A percentile compares a stretch with the other conserved stretches of the same genome.
phyloP scores from a whole-genome alignment of 192 early-diverging fungal genomes.

The Mortierella antarctica region DNA sequence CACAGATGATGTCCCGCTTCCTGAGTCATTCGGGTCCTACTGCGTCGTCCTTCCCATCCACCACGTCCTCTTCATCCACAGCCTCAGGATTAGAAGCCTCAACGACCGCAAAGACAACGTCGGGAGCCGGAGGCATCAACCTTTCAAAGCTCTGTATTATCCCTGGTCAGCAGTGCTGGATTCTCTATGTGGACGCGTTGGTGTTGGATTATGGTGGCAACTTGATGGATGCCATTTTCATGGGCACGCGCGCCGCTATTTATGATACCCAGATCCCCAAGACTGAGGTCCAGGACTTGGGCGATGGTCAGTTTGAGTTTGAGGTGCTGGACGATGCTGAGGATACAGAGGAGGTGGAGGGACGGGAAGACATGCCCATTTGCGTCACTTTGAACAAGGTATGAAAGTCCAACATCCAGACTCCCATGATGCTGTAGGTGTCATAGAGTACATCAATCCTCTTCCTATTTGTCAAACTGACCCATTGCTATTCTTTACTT shows the following conservation, averaged over 20 bases:
- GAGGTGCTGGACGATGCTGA: constrained; percentile 93
- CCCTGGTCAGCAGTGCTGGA: constrained; percentile 89
- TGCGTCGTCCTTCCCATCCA: background rate
- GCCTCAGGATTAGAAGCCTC: constrained; percentile 9
- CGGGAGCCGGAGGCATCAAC: constrained; percentile 85
- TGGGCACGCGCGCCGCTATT: constrained; percentile 91
- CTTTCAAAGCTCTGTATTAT: constrained; percentile 91
- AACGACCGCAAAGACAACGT: background rate
- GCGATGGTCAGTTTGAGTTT: constrained; percentile 88
- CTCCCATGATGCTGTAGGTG: background rate
- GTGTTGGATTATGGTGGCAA: constrained; percentile 93
- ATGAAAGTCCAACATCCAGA: background rate
- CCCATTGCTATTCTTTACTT: background rate
- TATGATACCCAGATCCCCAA: constrained; percentile 88
- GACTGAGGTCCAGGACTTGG: constrained; percentile 81
- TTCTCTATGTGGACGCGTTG: constrained; percentile 90
- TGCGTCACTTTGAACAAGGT: constrained; percentile 89
- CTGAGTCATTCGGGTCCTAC: constrained; percentile 62
- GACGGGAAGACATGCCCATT: constrained; percentile 84
- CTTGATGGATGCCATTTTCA: constrained; percentile 84
- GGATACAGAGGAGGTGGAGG: constrained; percentile 81
- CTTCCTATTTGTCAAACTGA: background rate
- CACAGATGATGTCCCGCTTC: constrained; percentile 83
- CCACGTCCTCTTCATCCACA: constrained; percentile 8
- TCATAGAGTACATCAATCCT: background rate